phyloP scores from a whole-genome alignment of 306 rosid genomes.

The Cicer yamashitae region DNA sequence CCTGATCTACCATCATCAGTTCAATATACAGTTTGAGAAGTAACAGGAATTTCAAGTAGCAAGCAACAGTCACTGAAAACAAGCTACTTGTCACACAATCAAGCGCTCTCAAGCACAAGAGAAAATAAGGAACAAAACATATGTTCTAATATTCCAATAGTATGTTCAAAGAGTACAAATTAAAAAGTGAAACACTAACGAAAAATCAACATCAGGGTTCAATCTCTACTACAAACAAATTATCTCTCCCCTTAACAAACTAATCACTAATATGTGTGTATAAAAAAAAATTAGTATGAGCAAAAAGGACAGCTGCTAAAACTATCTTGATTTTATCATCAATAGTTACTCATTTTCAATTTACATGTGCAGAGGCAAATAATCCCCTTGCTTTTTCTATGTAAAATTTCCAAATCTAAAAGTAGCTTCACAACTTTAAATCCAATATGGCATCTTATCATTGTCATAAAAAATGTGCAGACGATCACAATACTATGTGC shows the following conservation, averaged over 20 bases:
- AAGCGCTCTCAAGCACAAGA: background rate
- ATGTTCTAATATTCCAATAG: background rate
- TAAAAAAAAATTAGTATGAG: background rate
- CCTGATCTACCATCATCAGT: constrained; percentile 21
- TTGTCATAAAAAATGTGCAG: constrained; percentile 17
- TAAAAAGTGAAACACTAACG: constrained; percentile 15
- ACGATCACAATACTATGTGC: constrained; percentile 7
- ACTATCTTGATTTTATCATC: constrained; percentile 12
- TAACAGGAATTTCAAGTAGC: constrained; percentile 25
- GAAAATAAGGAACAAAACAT: background rate
- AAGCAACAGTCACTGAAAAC: background rate
- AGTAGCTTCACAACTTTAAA: constrained; percentile 32
- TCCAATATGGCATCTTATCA: constrained; percentile 12
- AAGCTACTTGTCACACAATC: background rate
- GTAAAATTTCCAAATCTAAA: constrained; percentile 7
- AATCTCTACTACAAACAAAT: too few relatives aligned
- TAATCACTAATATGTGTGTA: too few relatives aligned
- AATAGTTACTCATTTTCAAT: constrained; percentile 11
- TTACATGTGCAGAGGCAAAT: background rate
- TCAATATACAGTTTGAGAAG: constrained; percentile 28
- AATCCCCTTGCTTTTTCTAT: background rate
- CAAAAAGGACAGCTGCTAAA: constrained; percentile 8
- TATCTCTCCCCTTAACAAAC: too few relatives aligned
- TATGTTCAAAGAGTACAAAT: background rate
- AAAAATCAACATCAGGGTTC: constrained; percentile 10